These are phyloP conservation scores for Chaetoceros muelleri DNA, from an alignment of 108 stramenopile genomes.

Conservation along the genomic window DNA sequence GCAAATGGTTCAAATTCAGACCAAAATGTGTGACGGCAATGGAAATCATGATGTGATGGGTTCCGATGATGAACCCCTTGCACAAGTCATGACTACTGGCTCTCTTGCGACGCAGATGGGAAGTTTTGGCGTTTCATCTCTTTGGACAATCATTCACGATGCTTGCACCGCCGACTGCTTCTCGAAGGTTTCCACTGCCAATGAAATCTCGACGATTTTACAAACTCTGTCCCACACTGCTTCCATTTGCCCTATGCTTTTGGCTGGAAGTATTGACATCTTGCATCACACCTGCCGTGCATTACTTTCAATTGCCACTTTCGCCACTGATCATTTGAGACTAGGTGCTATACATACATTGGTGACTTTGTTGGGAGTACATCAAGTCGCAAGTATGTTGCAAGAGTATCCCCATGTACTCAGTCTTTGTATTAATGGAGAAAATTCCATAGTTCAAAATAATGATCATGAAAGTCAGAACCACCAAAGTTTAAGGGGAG, in stretches of 20 bases:
- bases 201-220: conserved; percentile 7
- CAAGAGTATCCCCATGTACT: conserved; percentile 7
- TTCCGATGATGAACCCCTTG: not conserved
- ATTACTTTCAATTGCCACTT: too few relatives aligned
- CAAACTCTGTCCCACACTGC: conserved; percentile 18
- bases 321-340: conserved; percentile 13
- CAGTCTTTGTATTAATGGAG: too few relatives aligned
- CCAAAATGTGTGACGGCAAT: not conserved
- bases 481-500: conserved; percentile 8
- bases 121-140: too few relatives aligned
- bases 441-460: conserved; percentile 15
- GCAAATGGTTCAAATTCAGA: too few relatives aligned
- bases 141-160: not conserved
- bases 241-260: conserved; percentile 33
- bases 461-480: conserved; percentile 24
- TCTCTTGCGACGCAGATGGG: too few relatives aligned
- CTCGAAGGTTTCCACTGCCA: not conserved
- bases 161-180: not conserved
- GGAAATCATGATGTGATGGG: not conserved
- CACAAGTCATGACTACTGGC: not conserved
- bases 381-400: conserved; percentile 27
- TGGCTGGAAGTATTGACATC: conserved; percentile 32
- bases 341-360: conserved; percentile 43
- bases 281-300: too few relatives aligned
- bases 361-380: conserved; percentile 31